Evolutionary conservation across 2,329 filamentous ascomycete genomes (phyloP).

Genomic region (Cordyceps fumosorosea): DNA sequence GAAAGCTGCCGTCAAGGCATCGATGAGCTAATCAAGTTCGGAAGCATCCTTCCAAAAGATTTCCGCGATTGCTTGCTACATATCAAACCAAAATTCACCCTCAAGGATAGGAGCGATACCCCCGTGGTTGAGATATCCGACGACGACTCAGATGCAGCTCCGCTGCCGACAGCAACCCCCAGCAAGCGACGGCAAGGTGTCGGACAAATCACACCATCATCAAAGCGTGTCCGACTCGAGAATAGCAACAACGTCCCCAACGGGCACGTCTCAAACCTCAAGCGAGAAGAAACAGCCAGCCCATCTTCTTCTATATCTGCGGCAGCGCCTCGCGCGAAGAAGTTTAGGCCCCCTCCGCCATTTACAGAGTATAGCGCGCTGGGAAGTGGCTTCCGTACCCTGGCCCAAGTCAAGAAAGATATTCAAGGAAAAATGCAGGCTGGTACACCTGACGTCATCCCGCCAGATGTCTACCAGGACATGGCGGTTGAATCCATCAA

Average conservation of each 20-base stretch:
- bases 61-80: conserved; percentile 44
- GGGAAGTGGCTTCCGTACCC: conserved; percentile 37
- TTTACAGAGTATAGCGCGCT: conserved; percentile 34
- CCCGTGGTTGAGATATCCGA: conserved; percentile 33
- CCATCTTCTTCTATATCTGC: conserved; percentile 14
- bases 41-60: conserved; percentile 40
- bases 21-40: conserved; percentile 37
- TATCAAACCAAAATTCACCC: conserved; percentile 40
- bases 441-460: conserved; percentile 52
- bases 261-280: conserved; percentile 22
- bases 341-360: conserved; percentile 23
- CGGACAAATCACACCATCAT: conserved; percentile 26
- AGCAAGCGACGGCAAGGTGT: conserved; percentile 24
- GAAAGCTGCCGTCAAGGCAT: conserved; percentile 45
- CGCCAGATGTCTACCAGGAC: conserved; percentile 52
- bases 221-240: conserved; percentile 17
- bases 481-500: conserved; percentile 50
- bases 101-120: conserved; percentile 32
- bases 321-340: conserved; percentile 15
- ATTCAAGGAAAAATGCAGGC: conserved; percentile 49
- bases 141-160: conserved; percentile 31
- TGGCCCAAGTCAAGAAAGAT: conserved; percentile 46
- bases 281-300: conserved; percentile 29
- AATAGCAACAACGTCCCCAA: background rate
- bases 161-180: conserved; percentile 17